Base-by-base conservation (phyloP, 495 filamentous ascomycete genomes). In the Thermothielavioides terrestris region DNA sequence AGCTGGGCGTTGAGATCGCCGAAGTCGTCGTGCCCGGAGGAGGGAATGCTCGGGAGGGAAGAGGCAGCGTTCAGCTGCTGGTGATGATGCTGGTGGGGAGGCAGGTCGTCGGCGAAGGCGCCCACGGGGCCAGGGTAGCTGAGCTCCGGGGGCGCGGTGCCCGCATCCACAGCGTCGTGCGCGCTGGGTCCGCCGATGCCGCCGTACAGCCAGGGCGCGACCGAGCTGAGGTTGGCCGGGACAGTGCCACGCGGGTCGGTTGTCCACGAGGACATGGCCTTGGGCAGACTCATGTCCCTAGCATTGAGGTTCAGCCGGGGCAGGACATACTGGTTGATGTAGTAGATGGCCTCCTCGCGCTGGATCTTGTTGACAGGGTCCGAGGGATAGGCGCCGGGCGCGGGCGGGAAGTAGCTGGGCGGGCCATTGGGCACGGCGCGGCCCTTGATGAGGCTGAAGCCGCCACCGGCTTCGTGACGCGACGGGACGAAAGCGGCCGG, bases 241-340 rank as follows among this genome's bases (percentile, higher is more conserved):
- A 53, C 30, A 11, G 34, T 42, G 11, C 37, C 45, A 12, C 37
- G 44, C 20, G 30, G 36, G 17, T 56, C 54, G 12, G 48, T 42
- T 25, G 50, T 55, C 55, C 53, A 59, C 18, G 52, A 56, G 12
- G 52, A 54, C 37, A 58, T 62, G 10, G 51, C 57, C 32, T 56
- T 57, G 43, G 65, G 63, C 45, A 62, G 48, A 50, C 55, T 65
- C 59, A 68, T 52, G 42, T 71, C 63, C 34, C 68, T 61, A 8
- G 62, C 68, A 52, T 63, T 62, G 17, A 74, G 65, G 53, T 70
- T 75, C 22, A 70, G 66, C 7, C 66, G 71, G 2, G 80, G 79
- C 5, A 83, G 62, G 1, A 83, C 77, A 49, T 78, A 81, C 61
- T 83, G 80, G 59, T 83, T 83, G 64, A 83, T 79, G 62, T 79